These are phyloP conservation scores for Emergomyces orientalis DNA, from an alignment of 2,329 filamentous ascomycete genomes.

Conservation along the genomic window DNA sequence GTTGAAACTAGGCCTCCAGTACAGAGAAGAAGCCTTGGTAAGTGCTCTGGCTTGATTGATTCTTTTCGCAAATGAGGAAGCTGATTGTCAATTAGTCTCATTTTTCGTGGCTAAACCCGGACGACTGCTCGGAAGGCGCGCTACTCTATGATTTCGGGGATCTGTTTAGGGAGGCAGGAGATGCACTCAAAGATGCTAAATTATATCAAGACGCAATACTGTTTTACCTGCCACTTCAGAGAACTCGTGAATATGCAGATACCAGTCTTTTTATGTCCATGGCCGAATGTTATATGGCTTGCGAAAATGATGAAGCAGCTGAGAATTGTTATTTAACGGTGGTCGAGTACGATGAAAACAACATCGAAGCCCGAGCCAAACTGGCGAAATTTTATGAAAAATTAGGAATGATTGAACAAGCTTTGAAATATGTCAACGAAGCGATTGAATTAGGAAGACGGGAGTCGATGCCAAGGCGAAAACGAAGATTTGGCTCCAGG, in stretches of 20 bases:
- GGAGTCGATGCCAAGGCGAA: constrained; percentile 25
- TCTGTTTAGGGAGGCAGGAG: constrained; percentile 64
- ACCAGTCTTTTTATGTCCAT: constrained; percentile 43
- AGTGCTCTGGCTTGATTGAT: constrained; percentile 23
- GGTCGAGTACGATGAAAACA: constrained; percentile 59
- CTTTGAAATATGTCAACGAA: constrained; percentile 66
- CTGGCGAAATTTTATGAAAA: constrained; percentile 79
- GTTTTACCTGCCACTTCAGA: constrained; percentile 48
- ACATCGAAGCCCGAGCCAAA: constrained; percentile 67
- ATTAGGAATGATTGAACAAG: constrained; percentile 62
- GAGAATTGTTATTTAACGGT: constrained; percentile 69
- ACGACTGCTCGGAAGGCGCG: constrained; percentile 42
- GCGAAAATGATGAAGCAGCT: constrained; percentile 57
- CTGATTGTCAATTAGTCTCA: constrained; percentile 44
- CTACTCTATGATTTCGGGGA: constrained; percentile 61
- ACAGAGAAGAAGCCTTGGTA: constrained; percentile 63
- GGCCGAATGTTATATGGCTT: constrained; percentile 55
- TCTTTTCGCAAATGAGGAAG: not conserved
- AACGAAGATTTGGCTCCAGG: constrained; percentile 27
- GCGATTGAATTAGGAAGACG: constrained; percentile 55
- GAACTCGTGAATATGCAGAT: constrained; percentile 40
- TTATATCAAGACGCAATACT: constrained; percentile 47
- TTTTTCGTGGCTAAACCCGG: constrained; percentile 60
- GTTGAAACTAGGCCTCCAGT: constrained; percentile 55
- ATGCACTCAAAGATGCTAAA: constrained; percentile 46